Base-by-base conservation (phyloP, 768 basidiomycete species). In the Jaapia argillacea region DNA sequence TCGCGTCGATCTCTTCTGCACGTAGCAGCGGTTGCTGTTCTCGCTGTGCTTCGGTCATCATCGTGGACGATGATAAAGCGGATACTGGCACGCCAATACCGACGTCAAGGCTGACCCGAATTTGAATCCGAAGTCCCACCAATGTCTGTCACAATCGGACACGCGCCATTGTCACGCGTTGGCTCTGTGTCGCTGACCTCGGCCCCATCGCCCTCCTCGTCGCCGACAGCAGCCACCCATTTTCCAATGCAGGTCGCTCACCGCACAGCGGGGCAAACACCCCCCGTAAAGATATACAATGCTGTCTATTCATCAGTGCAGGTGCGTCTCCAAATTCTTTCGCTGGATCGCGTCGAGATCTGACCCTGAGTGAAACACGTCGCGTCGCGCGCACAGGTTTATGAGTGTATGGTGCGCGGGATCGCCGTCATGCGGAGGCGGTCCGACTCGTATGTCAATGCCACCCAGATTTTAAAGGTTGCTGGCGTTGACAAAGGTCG, bases 381-480 rank as follows among this genome's bases (percentile, higher is more conserved):
- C 51, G 43, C 42, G 44, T 39, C 48, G 53, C 49, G 43, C 45
- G 43, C 42, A 22, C 60, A 94, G 80, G 93, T 98, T 20, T 94
- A 91, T 63, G 93, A 98, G 65, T 94, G 91, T 57, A 96, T 97
- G 90, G 85, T 96, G 51, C 77, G 94, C 55, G 93, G 93, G 28
- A 97, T 97, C 58, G 94, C 94, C 1, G 94, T 99, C 53, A 99
- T 99, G 96, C 81, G 94, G 42, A 72, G 96, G 58, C 80, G 92
- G 55, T 79, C 79, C 42, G 96, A 98, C 64, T 91, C 89, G 54
- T 98, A 76, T 60, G 87, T 99, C 51, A 99, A 99, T 70, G 96
- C 96, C 53, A 98, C 96, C 2, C 96, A 99, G 63, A 97, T 99
- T 48, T 79, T 99, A 53, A 99, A 99, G 65, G 94, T 99, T 28